Conservation (phyloP, 805 yeast genomes). For the Suhomyces prunicola region DNA sequence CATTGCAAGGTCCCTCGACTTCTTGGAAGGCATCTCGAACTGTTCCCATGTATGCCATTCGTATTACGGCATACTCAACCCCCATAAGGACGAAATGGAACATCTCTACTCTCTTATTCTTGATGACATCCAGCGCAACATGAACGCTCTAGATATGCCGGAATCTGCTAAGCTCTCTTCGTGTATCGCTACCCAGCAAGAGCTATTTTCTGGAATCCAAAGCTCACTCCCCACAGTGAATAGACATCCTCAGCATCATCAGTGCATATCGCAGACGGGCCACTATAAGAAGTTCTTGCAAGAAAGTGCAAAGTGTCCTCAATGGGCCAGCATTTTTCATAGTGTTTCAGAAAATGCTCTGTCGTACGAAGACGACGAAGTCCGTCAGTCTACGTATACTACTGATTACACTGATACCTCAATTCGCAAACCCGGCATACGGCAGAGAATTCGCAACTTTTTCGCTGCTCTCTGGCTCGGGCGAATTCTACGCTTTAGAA, state of each 20-base stretch:
- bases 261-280: background rate
- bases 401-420: background rate
- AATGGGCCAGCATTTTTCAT: background rate
- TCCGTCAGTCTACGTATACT: background rate
- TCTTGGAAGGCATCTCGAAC: background rate
- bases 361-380: background rate
- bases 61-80: background rate
- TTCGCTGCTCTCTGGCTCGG: background rate
- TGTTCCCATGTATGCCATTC: background rate
- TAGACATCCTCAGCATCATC: background rate
- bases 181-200: background rate
- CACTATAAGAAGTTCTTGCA: slow-evolving; percentile 2
- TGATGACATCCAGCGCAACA: background rate
- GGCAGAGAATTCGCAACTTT: background rate
- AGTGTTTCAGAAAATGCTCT: background rate
- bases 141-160: background rate
- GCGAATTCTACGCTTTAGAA: background rate
- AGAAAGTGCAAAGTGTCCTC: slow-evolving; percentile 1
- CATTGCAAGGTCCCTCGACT: background rate
- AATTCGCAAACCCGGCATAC: background rate
- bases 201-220: background rate
- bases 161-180: background rate
- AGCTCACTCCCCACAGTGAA: background rate
- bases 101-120: background rate
- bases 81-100: background rate